Base-by-base conservation (phyloP, 805 yeast genomes). In the Candida peoriensis region DNA sequence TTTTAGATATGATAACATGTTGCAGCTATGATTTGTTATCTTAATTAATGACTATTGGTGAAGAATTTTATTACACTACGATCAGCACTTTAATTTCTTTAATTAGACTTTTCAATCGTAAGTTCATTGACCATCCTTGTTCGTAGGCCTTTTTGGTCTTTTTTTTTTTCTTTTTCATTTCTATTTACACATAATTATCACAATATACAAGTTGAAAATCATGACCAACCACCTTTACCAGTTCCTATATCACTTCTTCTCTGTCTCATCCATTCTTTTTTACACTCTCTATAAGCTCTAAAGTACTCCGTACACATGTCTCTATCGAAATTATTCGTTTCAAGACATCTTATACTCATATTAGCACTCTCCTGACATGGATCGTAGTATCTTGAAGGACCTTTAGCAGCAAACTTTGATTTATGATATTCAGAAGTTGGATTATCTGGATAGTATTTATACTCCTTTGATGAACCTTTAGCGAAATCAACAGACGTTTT, bases 211-310 rank as follows among this genome's bases (percentile, higher is more conserved):
- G 8, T 13, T 6, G 16, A 24, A 24, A 6, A 24, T 18, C 20
- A 34, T 4, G 38, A 38, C 54, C 54, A 52, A 13, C 57, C 53
- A 27, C 50, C 54, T 14, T 34, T 43, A 3, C 55, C 57, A 8
- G 24, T 34, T 34, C 54, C 37, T 14, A 57, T 48, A 37, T 61
- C 60, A n/a, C 43, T 41, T 33, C 62, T 58, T 50, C 70, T 63
- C 31, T 63, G 57, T 10, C 41, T 52, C 54, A 72, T 59, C 89
- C 89, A 83, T 41, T 72, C 83, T 51, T 79, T 79, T 55, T 83
- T 82, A 61, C 98, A 90, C 52, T 90, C 98, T 40, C 90, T 69
- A 56, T 90, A 90, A 0, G 97, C 96, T 49, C 81, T 87, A 57
- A 90, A 93, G 54, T 85, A 90, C 39, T 83, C 95, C 57, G 62